A percentile compares a stretch with the other conserved stretches of the same genome.
Conservation (phyloP, 192 early-diverging fungal species). For the Umbelopsis sp. region DNA sequence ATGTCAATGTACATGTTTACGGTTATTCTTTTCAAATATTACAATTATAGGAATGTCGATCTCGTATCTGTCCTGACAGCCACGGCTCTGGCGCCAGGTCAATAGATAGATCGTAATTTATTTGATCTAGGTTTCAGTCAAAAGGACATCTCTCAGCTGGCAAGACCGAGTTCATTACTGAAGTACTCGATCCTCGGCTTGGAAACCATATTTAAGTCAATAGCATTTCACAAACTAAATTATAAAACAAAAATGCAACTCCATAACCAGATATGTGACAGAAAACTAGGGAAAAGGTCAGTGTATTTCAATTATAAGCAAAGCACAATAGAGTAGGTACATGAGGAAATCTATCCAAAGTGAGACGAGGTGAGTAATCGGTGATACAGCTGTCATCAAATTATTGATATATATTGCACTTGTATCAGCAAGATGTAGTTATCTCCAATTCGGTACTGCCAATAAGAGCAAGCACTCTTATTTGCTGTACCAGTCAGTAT, state of each 20-base stretch:
- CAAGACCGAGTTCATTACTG: conserved; percentile 16
- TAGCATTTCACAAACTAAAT: too few relatives aligned
- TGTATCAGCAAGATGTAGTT: conserved; percentile 23
- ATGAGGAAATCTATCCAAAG: not conserved
- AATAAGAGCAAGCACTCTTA: not conserved
- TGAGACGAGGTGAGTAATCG: not conserved
- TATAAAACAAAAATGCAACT: too few relatives aligned
- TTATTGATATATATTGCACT: not conserved
- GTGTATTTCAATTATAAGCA: not conserved
- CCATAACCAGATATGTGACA: too few relatives aligned
- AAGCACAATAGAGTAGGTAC: not conserved
- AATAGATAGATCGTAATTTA: conserved; percentile 20
- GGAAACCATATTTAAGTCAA: conserved; percentile 5
- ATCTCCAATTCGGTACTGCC: conserved; percentile 1
- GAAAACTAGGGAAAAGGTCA: too few relatives aligned
- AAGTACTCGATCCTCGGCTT: conserved; percentile 21
- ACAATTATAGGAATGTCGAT: not conserved
- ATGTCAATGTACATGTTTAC: too few relatives aligned
- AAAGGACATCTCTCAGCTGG: conserved; percentile 18
- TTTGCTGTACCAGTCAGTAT: conserved; percentile 10
- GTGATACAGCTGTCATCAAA: too few relatives aligned
- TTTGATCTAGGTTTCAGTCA: conserved; percentile 23
- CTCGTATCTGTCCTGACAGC: conserved; percentile 19
- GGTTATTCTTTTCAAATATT: too few relatives aligned
- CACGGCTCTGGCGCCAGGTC: conserved; percentile 19